phyloP scores from a whole-genome alignment of 768 basidiomycete genomes.

The Termitomyces sp. region DNA sequence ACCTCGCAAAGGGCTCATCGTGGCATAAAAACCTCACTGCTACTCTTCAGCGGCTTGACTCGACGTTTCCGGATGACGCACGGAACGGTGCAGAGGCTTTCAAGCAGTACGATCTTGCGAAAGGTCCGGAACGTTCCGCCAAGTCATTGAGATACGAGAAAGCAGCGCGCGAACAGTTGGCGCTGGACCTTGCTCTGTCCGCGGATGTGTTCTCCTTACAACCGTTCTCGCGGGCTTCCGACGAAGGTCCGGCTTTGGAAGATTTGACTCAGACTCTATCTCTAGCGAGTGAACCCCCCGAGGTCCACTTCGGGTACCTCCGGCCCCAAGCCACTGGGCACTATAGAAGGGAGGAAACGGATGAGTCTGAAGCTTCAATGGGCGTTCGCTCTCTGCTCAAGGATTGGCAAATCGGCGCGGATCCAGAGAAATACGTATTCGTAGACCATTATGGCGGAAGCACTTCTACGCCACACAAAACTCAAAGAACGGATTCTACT shows the following conservation, averaged over 20 bases:
- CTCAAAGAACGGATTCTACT: not conserved
- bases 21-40: slow-evolving; percentile 51
- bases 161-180: slow-evolving; percentile 54
- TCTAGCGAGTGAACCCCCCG: slow-evolving; percentile 48
- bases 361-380: slow-evolving; percentile 27
- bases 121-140: slow-evolving; percentile 29
- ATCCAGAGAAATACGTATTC: slow-evolving; percentile 46
- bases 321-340: slow-evolving; percentile 37
- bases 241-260: slow-evolving; percentile 34
- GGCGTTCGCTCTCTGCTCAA: slow-evolving; percentile 60
- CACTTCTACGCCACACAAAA: slow-evolving; percentile 11
- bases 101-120: slow-evolving; percentile 35
- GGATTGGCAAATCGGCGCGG: slow-evolving; percentile 58
- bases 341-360: slow-evolving; percentile 17
- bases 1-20: slow-evolving; percentile 32
- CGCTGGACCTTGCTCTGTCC: slow-evolving; percentile 58
- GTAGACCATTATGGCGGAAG: slow-evolving; percentile 46
- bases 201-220: slow-evolving; percentile 48
- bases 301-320: slow-evolving; percentile 57
- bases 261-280: slow-evolving; percentile 57
- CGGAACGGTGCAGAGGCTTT: slow-evolving; percentile 31
- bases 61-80: slow-evolving; percentile 28
- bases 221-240: slow-evolving; percentile 25
- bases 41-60: slow-evolving; percentile 37
- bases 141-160: slow-evolving; percentile 40